Evolutionary conservation across 2,329 filamentous ascomycete genomes (phyloP).

Genomic region (Coniochaeta pulveracea): DNA sequence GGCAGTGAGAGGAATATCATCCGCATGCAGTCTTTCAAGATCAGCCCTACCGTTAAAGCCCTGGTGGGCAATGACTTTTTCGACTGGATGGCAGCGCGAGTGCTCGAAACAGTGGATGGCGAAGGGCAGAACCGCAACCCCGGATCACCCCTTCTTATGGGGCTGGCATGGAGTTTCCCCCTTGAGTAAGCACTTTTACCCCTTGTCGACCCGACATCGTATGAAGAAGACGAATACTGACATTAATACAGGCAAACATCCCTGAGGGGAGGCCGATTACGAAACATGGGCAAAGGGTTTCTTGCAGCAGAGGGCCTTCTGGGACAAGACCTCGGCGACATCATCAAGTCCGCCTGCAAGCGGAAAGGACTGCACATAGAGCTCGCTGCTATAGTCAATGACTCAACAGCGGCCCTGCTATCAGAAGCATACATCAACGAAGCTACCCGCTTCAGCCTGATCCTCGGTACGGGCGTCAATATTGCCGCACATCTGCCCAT

Average conservation of each 20-base stretch:
- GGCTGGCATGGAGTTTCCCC: conserved; percentile 59
- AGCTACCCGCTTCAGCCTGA: conserved; percentile 51
- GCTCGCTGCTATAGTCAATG: conserved; percentile 53
- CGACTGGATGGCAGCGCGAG: conserved; percentile 54
- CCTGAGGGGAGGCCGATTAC: conserved; percentile 44
- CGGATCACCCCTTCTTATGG: conserved; percentile 40
- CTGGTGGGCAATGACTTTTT: conserved; percentile 51
- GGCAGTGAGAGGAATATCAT: conserved; percentile 37
- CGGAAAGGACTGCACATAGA: conserved; percentile 39
- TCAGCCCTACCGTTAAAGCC: conserved; percentile 41
- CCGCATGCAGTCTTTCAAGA: conserved; percentile 43
- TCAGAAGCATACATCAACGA: conserved; percentile 50
- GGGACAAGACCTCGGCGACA: conserved; percentile 47
- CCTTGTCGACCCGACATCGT: neutral
- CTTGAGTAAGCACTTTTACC: conserved; percentile 42
- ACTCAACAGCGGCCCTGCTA: conserved; percentile 54
- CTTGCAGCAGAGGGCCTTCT: conserved; percentile 44
- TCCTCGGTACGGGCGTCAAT: conserved; percentile 58
- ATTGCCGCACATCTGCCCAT: conserved; percentile 54
- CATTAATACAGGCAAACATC: conserved; percentile 49
- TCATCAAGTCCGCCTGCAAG: conserved; percentile 43
- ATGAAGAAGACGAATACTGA: no score
- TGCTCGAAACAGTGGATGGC: conserved; percentile 41
- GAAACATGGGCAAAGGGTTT: conserved; percentile 57
- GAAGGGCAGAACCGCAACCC: conserved; percentile 25